Evolutionary conservation across 768 basidiomycete species (phyloP).

Genomic region (Suillus lakei): DNA sequence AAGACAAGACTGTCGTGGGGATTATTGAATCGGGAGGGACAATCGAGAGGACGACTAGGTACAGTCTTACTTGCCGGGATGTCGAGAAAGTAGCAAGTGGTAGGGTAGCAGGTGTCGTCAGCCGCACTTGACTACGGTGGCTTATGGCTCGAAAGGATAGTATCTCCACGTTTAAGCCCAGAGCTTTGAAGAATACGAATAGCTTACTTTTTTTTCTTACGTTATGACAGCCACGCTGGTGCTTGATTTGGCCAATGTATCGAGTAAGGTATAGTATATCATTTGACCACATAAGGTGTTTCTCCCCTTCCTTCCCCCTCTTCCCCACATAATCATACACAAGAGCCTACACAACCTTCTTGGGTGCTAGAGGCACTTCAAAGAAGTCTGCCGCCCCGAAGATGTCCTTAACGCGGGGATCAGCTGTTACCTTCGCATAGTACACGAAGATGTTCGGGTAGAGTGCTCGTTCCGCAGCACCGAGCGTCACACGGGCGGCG

Average conservation of each 20-base stretch:
- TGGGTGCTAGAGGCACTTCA: slow-evolving; percentile 20
- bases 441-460: slow-evolving; percentile 31
- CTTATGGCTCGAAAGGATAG: background rate
- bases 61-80: slow-evolving; percentile 88
- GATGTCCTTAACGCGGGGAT: slow-evolving; percentile 20
- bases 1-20: slow-evolving; percentile 41
- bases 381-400: slow-evolving; percentile 25
- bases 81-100: slow-evolving; percentile 59
- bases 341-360: background rate
- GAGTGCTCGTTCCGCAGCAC: slow-evolving; percentile 26
- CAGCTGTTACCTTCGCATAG: slow-evolving; percentile 24
- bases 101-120: background rate
- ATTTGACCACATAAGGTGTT: background rate
- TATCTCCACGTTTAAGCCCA: background rate
- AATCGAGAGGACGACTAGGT: slow-evolving; percentile 62
- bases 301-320: background rate
- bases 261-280: background rate
- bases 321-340: background rate
- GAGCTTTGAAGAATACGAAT: background rate
- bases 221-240: background rate
- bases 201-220: background rate
- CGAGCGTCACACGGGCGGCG: slow-evolving; percentile 25
- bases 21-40: slow-evolving; percentile 52
- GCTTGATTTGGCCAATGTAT: background rate
- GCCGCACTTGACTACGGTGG: background rate